Evolutionary conservation across 768 basidiomycete species (phyloP).

Genomic region (Calocera cornea): DNA sequence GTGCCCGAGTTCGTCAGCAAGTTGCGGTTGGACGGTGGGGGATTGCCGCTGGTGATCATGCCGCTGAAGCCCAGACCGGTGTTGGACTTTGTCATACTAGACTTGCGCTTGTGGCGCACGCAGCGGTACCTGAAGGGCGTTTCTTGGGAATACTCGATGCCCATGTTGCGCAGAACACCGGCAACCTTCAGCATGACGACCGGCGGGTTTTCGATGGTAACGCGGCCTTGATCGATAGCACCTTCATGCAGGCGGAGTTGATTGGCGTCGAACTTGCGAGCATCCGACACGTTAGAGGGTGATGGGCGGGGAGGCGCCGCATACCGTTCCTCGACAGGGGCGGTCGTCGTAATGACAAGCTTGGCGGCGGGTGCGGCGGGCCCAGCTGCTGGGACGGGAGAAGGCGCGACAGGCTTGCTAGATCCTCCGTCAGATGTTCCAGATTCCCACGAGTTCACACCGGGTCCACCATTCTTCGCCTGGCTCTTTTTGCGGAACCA

Average conservation of each 20-base stretch:
- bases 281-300: conserved; percentile 23
- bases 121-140: conserved; percentile 85
- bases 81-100: conserved; percentile 5
- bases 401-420: background rate
- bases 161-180: conserved; percentile 73
- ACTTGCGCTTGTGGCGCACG: conserved; percentile 61
- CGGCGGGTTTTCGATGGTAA: conserved; percentile 70
- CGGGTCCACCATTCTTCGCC: conserved; percentile 12
- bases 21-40: conserved; percentile 13
- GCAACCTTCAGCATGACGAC: conserved; percentile 81
- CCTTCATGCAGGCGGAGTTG: conserved; percentile 72
- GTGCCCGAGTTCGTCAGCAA: conserved; percentile 7
- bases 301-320: conserved; percentile 29
- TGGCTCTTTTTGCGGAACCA: conserved; percentile 62
- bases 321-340: background rate
- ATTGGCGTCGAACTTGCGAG: background rate
- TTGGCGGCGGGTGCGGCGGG: conserved; percentile 1
- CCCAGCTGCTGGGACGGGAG: background rate
- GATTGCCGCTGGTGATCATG: background rate
- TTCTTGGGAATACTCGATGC: conserved; percentile 76
- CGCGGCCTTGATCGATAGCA: conserved; percentile 76
- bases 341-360: conserved; percentile 4
- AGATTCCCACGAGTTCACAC: background rate
- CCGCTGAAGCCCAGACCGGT: conserved; percentile 1
- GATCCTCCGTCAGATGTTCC: conserved; percentile 4